Percentiles rank a stretch among this genome's conserved stretches.
phyloP scores from a whole-genome alignment of 2,329 filamentous ascomycete genomes.

The Talaromyces rugulosus region DNA sequence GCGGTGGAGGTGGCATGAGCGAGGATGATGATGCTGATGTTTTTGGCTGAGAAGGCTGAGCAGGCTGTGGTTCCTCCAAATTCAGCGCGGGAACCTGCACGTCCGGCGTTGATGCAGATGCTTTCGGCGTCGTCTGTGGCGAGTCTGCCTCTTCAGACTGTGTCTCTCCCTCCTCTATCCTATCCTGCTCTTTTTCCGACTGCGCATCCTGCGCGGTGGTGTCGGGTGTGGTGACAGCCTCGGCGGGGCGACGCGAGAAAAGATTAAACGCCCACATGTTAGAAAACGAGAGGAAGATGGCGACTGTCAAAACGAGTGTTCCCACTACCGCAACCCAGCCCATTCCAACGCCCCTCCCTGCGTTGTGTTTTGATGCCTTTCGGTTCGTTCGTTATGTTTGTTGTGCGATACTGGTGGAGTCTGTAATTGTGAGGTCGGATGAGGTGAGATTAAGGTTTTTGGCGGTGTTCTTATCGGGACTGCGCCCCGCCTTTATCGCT shows the following conservation, averaged over 20 bases:
- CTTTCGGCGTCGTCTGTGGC: slow-evolving; percentile 35
- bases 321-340: slow-evolving; percentile 38
- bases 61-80: slow-evolving; percentile 18
- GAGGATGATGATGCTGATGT: slow-evolving; percentile 13
- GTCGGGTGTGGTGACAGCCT: neutral
- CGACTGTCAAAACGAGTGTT: slow-evolving; percentile 35
- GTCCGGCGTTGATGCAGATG: slow-evolving; percentile 23
- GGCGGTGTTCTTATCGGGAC: neutral
- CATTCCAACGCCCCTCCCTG: slow-evolving; percentile 13
- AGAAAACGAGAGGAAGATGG: slow-evolving; percentile 27
- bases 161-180: slow-evolving; percentile 12
- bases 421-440: neutral
- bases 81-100: slow-evolving; percentile 30
- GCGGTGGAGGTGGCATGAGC: slow-evolving; percentile 31
- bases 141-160: slow-evolving; percentile 10
- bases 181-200: neutral
- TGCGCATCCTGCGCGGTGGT: neutral
- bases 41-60: slow-evolving; percentile 5
- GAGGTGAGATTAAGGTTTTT: neutral
- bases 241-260: slow-evolving; percentile 5
- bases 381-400: neutral
- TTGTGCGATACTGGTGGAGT: neutral
- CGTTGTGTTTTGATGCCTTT: neutral
- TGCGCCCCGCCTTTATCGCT: neutral
- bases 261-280: slow-evolving; percentile 28